Conservation (phyloP, 1,284 basidiomycete species). For the Chalciporus sp. region DNA sequence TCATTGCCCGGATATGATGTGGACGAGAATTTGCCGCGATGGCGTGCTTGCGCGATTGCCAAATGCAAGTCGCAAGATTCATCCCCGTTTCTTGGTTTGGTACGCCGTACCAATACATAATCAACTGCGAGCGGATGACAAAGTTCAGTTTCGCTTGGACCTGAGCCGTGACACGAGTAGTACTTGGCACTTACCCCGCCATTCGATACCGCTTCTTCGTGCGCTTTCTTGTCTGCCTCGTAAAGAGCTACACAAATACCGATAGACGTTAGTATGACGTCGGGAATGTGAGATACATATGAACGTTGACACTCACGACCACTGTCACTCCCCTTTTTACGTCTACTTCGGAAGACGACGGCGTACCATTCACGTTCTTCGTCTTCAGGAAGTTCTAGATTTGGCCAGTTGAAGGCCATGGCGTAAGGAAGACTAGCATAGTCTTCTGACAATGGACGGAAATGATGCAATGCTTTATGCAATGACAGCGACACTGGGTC, state of each 20-base stretch:
- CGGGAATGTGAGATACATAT: constrained; percentile 2
- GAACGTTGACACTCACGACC: constrained; percentile 50
- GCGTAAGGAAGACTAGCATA: constrained; percentile 71
- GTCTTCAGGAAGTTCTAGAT: constrained; percentile 64
- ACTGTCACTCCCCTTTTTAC: constrained; percentile 70
- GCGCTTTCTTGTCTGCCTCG: constrained; percentile 81
- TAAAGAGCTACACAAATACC: constrained; percentile 63
- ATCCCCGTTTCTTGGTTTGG: constrained; percentile 73
- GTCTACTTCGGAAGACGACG: constrained; percentile 84
- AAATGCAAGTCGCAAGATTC: constrained; percentile 94
- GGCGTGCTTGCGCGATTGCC: constrained; percentile 86
- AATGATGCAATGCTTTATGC: constrained; percentile 81
- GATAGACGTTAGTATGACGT: constrained; percentile 3
- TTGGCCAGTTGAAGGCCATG: constrained; percentile 86
- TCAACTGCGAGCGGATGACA: constrained; percentile 46
- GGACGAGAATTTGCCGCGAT: constrained; percentile 78
- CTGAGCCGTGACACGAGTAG: not conserved
- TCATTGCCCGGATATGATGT: constrained; percentile 82
- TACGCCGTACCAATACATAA: constrained; percentile 91
- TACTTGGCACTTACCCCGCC: constrained; percentile 66
- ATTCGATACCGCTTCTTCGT: constrained; percentile 87
- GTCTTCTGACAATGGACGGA: constrained; percentile 59
- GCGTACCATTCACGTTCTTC: constrained; percentile 88
- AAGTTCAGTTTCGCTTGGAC: constrained; percentile 4
- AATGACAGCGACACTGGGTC: constrained; percentile 82